Conservation (phyloP, 1,284 basidiomycete species). For the Gastroboletus turbinatus region DNA sequence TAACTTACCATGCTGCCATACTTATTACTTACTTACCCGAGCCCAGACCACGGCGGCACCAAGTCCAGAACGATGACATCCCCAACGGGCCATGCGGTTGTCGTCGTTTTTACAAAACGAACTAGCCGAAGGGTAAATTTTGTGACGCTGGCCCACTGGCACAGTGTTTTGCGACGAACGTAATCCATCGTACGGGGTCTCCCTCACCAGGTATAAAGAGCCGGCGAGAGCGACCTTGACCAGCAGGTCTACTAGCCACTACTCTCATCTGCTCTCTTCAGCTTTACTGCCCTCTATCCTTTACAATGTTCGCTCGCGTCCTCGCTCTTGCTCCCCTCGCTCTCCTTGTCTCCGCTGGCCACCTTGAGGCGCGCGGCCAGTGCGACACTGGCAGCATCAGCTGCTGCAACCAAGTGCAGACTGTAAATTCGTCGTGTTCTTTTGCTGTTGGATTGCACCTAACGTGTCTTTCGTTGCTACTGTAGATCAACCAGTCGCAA, state of each 20-base stretch:
- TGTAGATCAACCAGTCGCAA: no score
- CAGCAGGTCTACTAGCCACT: neutral
- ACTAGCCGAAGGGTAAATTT: neutral
- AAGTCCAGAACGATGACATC: neutral
- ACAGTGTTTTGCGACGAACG: neutral
- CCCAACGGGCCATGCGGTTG: neutral
- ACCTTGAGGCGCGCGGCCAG: slow-evolving; percentile 6
- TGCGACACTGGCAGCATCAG: slow-evolving; percentile 15
- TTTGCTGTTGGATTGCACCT: no score
- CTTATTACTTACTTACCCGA: neutral
- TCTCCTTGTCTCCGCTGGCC: slow-evolving; percentile 8
- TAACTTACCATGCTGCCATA: neutral
- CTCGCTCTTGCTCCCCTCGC: slow-evolving; percentile 23
- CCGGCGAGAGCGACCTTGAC: neutral
- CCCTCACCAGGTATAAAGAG: slow-evolving; percentile 19
- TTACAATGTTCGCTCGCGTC: slow-evolving; percentile 22
- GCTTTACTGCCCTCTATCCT: neutral
- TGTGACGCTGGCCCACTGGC: neutral
- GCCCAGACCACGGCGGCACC: slow-evolving; percentile 1
- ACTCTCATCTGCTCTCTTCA: neutral
- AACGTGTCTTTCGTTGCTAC: no score
- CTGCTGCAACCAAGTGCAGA: no score
- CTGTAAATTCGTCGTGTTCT: no score
- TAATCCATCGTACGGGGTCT: slow-evolving; percentile 1
- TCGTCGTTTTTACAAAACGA: slow-evolving; percentile 5